Evolutionary conservation across 2,329 filamentous ascomycete species (phyloP), one percentile per base, ranked within the genome.

Genomic region (Amauroascus verrucosus): DNA sequence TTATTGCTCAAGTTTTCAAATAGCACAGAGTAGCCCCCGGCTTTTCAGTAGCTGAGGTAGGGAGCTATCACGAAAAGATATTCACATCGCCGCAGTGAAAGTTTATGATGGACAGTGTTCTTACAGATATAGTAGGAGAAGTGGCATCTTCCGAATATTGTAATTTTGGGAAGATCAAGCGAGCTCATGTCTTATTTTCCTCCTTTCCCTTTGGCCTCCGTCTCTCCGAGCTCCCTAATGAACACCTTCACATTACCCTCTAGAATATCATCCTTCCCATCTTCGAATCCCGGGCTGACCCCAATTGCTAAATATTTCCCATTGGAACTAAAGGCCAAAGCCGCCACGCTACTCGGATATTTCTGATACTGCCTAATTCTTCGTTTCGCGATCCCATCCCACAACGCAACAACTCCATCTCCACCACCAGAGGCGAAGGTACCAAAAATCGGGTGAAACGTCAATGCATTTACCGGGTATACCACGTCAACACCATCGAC

Each of bases 341-440:
- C 83, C 8, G 86, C 84, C 6, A 96, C 81, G 63, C 84, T 88
- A 41, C 88, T 82, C 14, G 84, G 78, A 54, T 90, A 88, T 64
- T 86, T 86, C 63, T 89, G 87, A 68, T 95, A 95, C 66, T 94
- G 87, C 65, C 88, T 81, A 68, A 96, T 86, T 67, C 90, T 81
- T 63, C 89, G 79, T 80, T 95, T 96, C 53, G 87, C 86, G 62
- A 89, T 83, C 8, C 86, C 89, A 67, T 96, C 90, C 90, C 90
- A 96, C 41, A 96, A 72, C 4, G 88, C 87, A n/a, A 95, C 88
- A 7, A 90, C 86, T 33, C 88, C 88, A 65, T 96, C 90, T 28
- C 89, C 90, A 43, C 90, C 90, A 26, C 88, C 90, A 11, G 85
- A 88, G 0, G 89, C 90, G 68, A 96, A 95, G 0, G 88, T 94